These are phyloP conservation scores for Cladosporium sphaerospermum DNA, from an alignment of 2,329 filamentous ascomycete genomes.

Conservation along the genomic window DNA sequence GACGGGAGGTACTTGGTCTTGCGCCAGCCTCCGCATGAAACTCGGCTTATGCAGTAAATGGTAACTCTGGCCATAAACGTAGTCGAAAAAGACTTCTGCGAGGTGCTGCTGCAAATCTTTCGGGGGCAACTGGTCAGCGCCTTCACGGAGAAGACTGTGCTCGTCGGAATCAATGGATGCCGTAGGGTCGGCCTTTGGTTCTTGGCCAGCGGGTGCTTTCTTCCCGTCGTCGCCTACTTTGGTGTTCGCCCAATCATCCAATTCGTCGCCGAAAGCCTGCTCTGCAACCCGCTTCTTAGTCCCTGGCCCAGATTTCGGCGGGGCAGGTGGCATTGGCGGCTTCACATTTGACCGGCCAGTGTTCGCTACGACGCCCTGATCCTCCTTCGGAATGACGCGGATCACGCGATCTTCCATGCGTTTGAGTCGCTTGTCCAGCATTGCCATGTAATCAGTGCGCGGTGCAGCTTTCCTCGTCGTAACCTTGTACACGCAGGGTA, in stretches of 20 bases:
- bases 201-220: conserved; percentile 13
- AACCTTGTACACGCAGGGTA: conserved; percentile 96
- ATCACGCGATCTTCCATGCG: conserved; percentile 97
- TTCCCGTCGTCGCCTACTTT: conserved; percentile 18
- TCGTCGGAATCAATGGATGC: conserved; percentile 56
- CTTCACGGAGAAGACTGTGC: conserved; percentile 71
- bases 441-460: conserved; percentile 96
- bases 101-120: conserved; percentile 89
- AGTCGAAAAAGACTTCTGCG: conserved; percentile 91
- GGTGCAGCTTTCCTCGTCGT: conserved; percentile 91
- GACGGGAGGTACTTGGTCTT: conserved; percentile 78
- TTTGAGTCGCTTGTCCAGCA: conserved; percentile 92
- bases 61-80: conserved; percentile 91
- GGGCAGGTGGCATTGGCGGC: conserved; percentile 59
- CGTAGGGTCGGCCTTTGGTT: conserved; percentile 16
- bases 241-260: conserved; percentile 69
- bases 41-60: conserved; percentile 93
- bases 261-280: conserved; percentile 76
- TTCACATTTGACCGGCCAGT: conserved; percentile 80
- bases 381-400: conserved; percentile 85
- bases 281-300: conserved; percentile 75
- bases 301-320: conserved; percentile 47
- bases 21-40: conserved; percentile 82
- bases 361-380: conserved; percentile 59
- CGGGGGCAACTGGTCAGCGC: conserved; percentile 72